Evolutionary conservation across 2,329 filamentous ascomycete species (phyloP), one percentile per base, ranked within the genome.

Genomic region (Septoria petroselini): DNA sequence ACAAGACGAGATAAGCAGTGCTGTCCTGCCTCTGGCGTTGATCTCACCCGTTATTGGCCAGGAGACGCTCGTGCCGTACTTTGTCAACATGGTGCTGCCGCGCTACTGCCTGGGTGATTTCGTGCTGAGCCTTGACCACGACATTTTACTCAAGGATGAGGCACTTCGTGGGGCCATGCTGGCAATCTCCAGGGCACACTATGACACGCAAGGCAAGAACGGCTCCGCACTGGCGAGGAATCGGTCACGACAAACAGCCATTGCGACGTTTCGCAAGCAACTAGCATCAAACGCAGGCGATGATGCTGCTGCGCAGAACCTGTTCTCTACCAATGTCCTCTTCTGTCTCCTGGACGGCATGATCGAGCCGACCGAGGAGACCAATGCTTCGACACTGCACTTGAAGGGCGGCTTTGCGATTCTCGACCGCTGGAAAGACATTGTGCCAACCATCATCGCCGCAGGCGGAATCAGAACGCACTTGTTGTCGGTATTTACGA

Each of bases 401-500:
- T 29, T 55, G 29, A 53, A 50, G 38, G 54, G 54, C 25, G 54
- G 54, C 14, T 54, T 48, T 25, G 54, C 54, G 14, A 57, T 57
- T 29, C 51, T 57, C n/a, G 43, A 54, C 9, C 54, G 51, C 18
- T 57, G 54, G 54, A 40, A 30, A 5, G 41, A 37, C 17, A 48
- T 46, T n/a, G 48, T 41, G 6, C 30, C 41, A 5, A 25, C 34
- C 5, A 57, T 54, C 51, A 42, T 57, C 5, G 18, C 34, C 3
- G 48, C 41, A 30, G 46, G 44, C 17, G 51, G 54, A 9, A 39
- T 57, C 7, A 29, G 41, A n/a, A 30, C 51, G 2, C 54, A 57
- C 39, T 25, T 57, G 7, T 40, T 57, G 2, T 57, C 54, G 2
- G 40, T 54, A 4, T 57, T 57, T 17, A 39, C 42, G 0, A 57